Conservation (phyloP, 176 grass and related monocot species). For the Eragrostis curvula region DNA sequence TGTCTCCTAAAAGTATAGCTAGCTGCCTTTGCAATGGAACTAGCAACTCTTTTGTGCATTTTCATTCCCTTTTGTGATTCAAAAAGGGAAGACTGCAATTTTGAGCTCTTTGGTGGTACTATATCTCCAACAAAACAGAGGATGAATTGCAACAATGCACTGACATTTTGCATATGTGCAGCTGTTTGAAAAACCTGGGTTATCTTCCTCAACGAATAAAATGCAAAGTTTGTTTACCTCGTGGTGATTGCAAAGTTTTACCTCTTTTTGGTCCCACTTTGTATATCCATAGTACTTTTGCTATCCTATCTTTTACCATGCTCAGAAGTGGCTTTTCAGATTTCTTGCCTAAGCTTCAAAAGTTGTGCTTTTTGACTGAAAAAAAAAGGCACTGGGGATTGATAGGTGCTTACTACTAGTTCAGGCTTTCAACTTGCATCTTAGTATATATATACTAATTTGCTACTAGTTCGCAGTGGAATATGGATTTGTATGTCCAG, state of each 20-base stretch:
- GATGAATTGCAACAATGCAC: background rate
- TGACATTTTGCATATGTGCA: background rate
- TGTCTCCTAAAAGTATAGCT: background rate
- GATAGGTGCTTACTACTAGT: background rate
- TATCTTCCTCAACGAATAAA: background rate
- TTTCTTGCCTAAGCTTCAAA: conserved; percentile 18
- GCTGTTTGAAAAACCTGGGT: background rate
- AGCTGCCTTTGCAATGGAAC: background rate
- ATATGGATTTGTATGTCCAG: background rate
- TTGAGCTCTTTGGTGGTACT: conserved; percentile 1
- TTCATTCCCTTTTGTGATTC: background rate
- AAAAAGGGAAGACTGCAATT: background rate
- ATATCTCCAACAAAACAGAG: background rate
- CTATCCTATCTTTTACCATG: background rate
- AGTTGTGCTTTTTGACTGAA: conserved; percentile 5
- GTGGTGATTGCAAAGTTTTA: background rate
- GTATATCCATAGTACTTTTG: background rate
- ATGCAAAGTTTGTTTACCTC: conserved; percentile 7
- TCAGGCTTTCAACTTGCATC: background rate
- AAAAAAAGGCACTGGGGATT: background rate
- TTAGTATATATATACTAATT: too few species aligned
- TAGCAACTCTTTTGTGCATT: background rate
- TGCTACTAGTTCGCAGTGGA: background rate
- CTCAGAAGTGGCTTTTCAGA: conserved; percentile 21
- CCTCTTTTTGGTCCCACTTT: background rate